phyloP scores from a whole-genome alignment of 768 basidiomycete species.

The Boletus sensibilis region DNA sequence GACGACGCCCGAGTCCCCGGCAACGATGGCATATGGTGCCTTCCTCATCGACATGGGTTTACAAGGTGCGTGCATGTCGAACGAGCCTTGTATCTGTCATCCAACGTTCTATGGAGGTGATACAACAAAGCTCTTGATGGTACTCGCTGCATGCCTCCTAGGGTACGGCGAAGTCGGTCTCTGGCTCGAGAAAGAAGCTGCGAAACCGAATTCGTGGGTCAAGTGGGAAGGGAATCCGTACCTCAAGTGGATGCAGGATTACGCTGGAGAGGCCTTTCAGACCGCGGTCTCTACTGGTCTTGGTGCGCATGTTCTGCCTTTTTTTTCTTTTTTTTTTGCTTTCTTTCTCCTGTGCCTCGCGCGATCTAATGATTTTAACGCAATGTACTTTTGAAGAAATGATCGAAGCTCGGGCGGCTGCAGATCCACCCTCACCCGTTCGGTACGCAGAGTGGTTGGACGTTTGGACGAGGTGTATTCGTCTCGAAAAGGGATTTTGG shows the following conservation, averaged over 20 bases:
- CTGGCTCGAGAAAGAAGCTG: slow-evolving; percentile 66
- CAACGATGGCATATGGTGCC: slow-evolving; percentile 83
- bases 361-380: background rate
- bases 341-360: background rate
- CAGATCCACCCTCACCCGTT: slow-evolving; percentile 59
- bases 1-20: slow-evolving; percentile 59
- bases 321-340: slow-evolving; percentile 1
- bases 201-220: slow-evolving; percentile 48
- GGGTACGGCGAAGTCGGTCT: slow-evolving; percentile 93
- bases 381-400: slow-evolving; percentile 45
- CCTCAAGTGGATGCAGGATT: slow-evolving; percentile 74
- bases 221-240: slow-evolving; percentile 71
- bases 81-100: background rate
- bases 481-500: slow-evolving; percentile 86
- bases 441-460: slow-evolving; percentile 63
- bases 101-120: slow-evolving; percentile 50
- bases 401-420: slow-evolving; percentile 64
- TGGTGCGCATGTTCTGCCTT: slow-evolving; percentile 44
- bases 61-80: slow-evolving; percentile 29
- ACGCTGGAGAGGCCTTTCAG: slow-evolving; percentile 70
- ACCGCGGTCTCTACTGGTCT: slow-evolving; percentile 69
- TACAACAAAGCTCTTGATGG: slow-evolving; percentile 68
- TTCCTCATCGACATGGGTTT: slow-evolving; percentile 80
- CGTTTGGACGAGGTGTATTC: slow-evolving; percentile 75
- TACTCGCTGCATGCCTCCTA: slow-evolving; percentile 79